Base-by-base conservation (phyloP, 495 filamentous ascomycete species). In the Neurospora sp. region DNA sequence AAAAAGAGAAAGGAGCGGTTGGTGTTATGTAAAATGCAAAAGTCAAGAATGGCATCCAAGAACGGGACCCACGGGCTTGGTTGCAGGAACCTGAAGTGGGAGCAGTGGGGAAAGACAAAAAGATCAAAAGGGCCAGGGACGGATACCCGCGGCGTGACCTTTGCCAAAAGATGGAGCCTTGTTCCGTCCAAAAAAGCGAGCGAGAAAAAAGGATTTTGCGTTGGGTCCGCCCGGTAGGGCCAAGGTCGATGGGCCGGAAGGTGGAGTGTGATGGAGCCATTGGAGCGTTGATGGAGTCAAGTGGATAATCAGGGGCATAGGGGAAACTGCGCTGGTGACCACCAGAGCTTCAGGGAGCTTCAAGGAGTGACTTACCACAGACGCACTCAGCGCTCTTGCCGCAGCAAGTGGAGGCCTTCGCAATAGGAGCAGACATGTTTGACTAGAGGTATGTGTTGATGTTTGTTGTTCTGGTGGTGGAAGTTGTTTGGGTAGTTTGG, bases 321-420 rank as follows among this genome's bases (percentile, higher is more conserved):
- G 45, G 69, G 10, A 37, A 61, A 61, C 53, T 14, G 22, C 53
- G 4, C 22, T 61, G 53, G 53, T 35, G 22, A 61, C 53, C 22
- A 61, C 53, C 3, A 31, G 22, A 61, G 22, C 53, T 4, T 61
- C 22, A 61, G 53, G 22, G 22, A 27, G 5, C 20, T 18, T 61
- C 27, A 61, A 65, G 27, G 53, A 41, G n/a, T 39, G 37, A 77
- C 82, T 76, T 82, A 85, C 83, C 83, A 73, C 86, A 88, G 74
- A 86, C 78, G 73, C 86, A 88, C 73, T 83, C 82, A 61, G 78
- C 69, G 75, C 76, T 83, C 81, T 84, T 85, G 77, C 83, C 79
- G 79, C 86, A 88, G 85, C 86, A 87, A 71, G 85, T 87, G 22
- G 80, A 75, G 39, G 80, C 42, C 75, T 80, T 81, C 42, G 37